Percentiles rank a stretch among this genome's conserved stretches.
Conservation (phyloP, 192 early-diverging fungal species). For the Globomyces pollinis-pini region DNA sequence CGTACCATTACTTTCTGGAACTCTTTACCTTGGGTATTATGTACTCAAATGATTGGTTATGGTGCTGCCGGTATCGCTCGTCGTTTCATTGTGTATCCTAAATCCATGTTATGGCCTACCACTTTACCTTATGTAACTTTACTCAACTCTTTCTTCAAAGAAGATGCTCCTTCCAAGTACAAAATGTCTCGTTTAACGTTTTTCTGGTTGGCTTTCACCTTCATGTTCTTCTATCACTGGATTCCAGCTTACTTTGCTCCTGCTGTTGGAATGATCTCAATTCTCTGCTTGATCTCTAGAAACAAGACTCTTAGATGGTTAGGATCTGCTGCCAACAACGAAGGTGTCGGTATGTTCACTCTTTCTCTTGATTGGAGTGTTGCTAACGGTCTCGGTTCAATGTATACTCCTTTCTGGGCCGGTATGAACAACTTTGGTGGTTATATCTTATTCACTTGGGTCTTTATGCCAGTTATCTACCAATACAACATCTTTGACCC, state of each 20-base stretch:
- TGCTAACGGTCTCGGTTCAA: conserved; percentile 11
- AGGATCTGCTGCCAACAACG: not conserved
- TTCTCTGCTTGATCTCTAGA: conserved; percentile 44
- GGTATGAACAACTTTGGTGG: conserved; percentile 35
- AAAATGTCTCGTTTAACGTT: not conserved
- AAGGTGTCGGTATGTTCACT: conserved; percentile 47
- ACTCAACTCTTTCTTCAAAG: conserved; percentile 69
- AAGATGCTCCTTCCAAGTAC: conserved; percentile 26
- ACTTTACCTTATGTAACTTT: conserved; percentile 71
- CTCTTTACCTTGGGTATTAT: conserved; percentile 40
- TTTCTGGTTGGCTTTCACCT: conserved; percentile 21
- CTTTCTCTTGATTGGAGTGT: conserved; percentile 59
- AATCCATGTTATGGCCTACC: conserved; percentile 80
- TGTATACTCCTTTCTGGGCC: conserved; percentile 12
- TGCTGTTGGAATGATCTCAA: not conserved
- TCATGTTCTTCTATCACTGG: conserved; percentile 18
- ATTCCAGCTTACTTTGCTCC: conserved; percentile 1
- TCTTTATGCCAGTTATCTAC: conserved; percentile 16
- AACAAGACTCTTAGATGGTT: conserved; percentile 20
- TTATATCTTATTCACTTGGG: conserved; percentile 24
- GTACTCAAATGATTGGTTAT: conserved; percentile 61
- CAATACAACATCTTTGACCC: conserved; percentile 1
- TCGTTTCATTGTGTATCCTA: conserved; percentile 72
- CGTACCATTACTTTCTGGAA: conserved; percentile 17
- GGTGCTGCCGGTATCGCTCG: conserved; percentile 63